Evolutionary conservation across 306 rosid genomes (phyloP), one percentile per base, ranked within the genome.

Genomic region (Cajanus cajan): DNA sequence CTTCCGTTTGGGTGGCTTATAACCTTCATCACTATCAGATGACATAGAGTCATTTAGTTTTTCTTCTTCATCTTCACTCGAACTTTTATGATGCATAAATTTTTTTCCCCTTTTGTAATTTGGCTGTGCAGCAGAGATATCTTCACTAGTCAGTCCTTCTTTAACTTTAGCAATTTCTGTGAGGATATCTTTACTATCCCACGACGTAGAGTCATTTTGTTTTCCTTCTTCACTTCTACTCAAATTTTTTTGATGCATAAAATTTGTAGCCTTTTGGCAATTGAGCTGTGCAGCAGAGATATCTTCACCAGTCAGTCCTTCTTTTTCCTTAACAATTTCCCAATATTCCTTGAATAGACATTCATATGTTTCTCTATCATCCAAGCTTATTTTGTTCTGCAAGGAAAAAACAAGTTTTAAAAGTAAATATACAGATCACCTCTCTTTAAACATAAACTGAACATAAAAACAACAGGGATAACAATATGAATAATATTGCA

Each of bases 261-360:
- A 7, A 14, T 33, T 51, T 48, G 33, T 57, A 43, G 69, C 68
- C 80, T 74, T 84, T 78, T 74, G 73, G 52, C 64, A 21, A 39
- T 51, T 43, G 31, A 51, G 7, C 36, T 59, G 68, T 22, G 84
- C 85, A 5, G 64, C 59, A 57, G 33, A 37, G 33, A 88, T 54
- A 79, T 78, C 87, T 31, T 54, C 83, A 57, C 63, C 24, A 6
- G 78, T 84, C 64, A 89, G 68, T 40, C 90, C 87, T 87, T 94
- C 96, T 22, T 85, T 65, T 48, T 13, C 74, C 85, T 89, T 89
- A 28, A 92, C 48, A 47, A 88, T 83, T 7, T 87, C 94, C 96
- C 97, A 92, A 68, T 89, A 94, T 78, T 87, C 92, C 86, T 90
- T 92, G 87, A 94, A 92, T 7, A 92, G 84, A 76, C 87, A 73